Evolutionary conservation across 352 stramenopile genomes (phyloP).

Genomic region (Globisporangium alternatum): DNA sequence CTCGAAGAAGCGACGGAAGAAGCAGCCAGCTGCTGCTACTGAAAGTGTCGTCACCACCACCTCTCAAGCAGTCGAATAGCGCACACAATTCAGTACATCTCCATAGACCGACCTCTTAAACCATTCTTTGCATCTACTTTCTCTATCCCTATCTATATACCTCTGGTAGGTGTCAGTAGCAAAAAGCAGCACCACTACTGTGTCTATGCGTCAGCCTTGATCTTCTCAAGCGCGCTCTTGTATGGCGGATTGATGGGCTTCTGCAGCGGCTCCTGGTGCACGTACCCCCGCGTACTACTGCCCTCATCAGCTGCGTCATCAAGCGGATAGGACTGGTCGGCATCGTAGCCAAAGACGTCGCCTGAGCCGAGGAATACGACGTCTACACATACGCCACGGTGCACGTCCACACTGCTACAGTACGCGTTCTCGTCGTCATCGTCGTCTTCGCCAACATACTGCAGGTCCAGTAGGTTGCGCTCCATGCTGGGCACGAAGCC

Average conservation of each 20-base stretch:
- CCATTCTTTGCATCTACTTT: slow-evolving; percentile 13
- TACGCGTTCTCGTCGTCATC: slow-evolving; percentile 25
- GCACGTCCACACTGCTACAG: slow-evolving; percentile 28
- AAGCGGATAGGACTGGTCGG: slow-evolving; percentile 82
- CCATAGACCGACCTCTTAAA: not conserved
- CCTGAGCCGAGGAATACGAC: slow-evolving; percentile 73
- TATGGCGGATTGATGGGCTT: slow-evolving; percentile 89
- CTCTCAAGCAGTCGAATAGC: slow-evolving; percentile 9
- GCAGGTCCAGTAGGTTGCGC: slow-evolving; percentile 64
- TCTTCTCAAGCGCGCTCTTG: slow-evolving; percentile 65
- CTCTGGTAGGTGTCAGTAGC: not conserved
- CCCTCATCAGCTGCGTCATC: slow-evolving; percentile 17
- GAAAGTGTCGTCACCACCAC: not conserved
- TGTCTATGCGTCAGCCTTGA: slow-evolving; percentile 17
- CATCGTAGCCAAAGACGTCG: slow-evolving; percentile 77
- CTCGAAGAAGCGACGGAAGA: slow-evolving; percentile 80
- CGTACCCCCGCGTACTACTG: slow-evolving; percentile 28
- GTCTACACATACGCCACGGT: slow-evolving; percentile 48
- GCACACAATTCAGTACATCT: slow-evolving; percentile 10
- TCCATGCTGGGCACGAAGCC: slow-evolving; percentile 64
- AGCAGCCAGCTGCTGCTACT: slow-evolving; percentile 13
- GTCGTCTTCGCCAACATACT: slow-evolving; percentile 41
- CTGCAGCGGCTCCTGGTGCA: slow-evolving; percentile 75
- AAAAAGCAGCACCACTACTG: not conserved
- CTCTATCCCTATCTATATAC: not conserved